These are phyloP conservation scores for Mycoemilia scoparia DNA, from an alignment of 192 early-diverging fungal genomes.

Conservation along the genomic window DNA sequence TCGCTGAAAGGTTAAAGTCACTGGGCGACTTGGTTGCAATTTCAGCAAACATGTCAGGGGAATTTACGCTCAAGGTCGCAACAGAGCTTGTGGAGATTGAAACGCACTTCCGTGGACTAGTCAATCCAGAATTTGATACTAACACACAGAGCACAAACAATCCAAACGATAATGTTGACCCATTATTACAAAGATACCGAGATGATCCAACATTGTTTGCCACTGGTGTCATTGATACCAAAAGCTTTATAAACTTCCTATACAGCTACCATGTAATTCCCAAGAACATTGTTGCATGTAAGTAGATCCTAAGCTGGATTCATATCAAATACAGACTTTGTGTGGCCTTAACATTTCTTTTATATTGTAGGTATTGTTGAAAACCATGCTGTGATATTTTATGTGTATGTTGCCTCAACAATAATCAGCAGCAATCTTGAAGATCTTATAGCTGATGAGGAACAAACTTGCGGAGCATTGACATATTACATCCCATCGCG, in stretches of 20 bases:
- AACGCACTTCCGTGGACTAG: slow-evolving; percentile 37
- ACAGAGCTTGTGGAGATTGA: slow-evolving; percentile 39
- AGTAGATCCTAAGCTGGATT: too few species aligned
- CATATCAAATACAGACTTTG: too few species aligned
- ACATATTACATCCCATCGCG: background rate
- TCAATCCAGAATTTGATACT: slow-evolving; percentile 36
- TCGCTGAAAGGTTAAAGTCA: slow-evolving; percentile 44
- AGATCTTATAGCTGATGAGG: background rate
- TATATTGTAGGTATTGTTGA: too few species aligned
- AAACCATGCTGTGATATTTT: slow-evolving; percentile 24
- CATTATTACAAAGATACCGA: slow-evolving; percentile 11
- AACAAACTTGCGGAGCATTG: background rate
- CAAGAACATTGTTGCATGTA: slow-evolving; percentile 55
- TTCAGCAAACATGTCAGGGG: slow-evolving; percentile 51
- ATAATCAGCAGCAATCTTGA: too few species aligned
- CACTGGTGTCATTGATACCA: slow-evolving; percentile 43
- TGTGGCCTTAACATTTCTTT: too few species aligned
- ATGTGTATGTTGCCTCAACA: slow-evolving; percentile 26
- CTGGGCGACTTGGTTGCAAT: slow-evolving; percentile 42
- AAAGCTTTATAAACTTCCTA: slow-evolving; percentile 60
- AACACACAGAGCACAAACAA: slow-evolving; percentile 8
- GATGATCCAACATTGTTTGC: slow-evolving; percentile 33
- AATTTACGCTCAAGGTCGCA: slow-evolving; percentile 36
- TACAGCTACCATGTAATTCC: slow-evolving; percentile 61
- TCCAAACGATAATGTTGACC: slow-evolving; percentile 9